phyloP scores from a whole-genome alignment of 345 rosid genomes.

The Viola odorata region DNA sequence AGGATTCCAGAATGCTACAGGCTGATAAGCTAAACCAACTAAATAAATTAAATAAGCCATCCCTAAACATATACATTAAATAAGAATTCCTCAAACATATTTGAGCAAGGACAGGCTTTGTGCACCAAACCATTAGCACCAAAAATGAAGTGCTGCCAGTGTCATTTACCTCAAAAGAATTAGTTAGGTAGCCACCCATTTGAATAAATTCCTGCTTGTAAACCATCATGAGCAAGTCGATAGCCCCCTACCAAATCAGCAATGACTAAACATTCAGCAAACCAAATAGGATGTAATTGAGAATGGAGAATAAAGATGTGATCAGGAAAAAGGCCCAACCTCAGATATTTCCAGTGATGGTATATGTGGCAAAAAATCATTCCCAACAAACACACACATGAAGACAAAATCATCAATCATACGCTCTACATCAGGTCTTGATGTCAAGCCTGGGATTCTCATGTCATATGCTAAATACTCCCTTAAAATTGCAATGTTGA shows the following conservation, averaged over 20 bases:
- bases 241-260: constrained; percentile 23
- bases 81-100: no score
- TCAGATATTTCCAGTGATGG: constrained; percentile 20
- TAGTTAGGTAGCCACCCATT: constrained; percentile 31
- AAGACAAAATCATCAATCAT: constrained; percentile 32
- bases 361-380: constrained; percentile 31
- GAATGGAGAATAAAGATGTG: not conserved
- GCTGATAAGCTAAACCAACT: no score
- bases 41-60: no score
- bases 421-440: constrained; percentile 23
- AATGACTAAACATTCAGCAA: not conserved
- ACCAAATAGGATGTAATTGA: no score
- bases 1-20: no score
- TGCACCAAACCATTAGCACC: no score
- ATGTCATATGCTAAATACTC: constrained; percentile 22
- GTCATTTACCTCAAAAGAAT: constrained; percentile 19
- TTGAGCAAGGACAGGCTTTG: no score
- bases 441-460: constrained; percentile 7
- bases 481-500: constrained; percentile 22
- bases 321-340: constrained; percentile 10
- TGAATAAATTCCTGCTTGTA: constrained; percentile 23
- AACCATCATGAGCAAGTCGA: constrained; percentile 23
- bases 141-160: not conserved
- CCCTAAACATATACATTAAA: no score
- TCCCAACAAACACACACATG: constrained; percentile 31